Percentiles rank a stretch among this genome's conserved stretches.
Conservation (phyloP, 2,329 filamentous ascomycete genomes). For the Sphaerulina vaccinii region DNA sequence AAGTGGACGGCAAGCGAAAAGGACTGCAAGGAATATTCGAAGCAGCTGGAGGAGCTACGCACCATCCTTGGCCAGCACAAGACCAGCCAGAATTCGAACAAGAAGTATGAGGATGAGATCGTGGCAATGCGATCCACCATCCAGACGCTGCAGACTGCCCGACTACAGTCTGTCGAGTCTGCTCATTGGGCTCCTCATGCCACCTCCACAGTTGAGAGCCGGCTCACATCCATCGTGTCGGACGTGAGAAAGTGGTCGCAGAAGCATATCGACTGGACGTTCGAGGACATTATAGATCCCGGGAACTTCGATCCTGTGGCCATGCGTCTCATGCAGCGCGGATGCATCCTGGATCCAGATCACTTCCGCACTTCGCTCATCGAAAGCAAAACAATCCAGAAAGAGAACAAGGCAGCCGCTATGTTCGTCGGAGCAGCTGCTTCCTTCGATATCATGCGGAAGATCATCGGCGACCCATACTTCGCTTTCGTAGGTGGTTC, state of each 20-base stretch:
- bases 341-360: not conserved
- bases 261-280: not conserved
- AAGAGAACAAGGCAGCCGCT: constrained; percentile 9
- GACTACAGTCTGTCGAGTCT: constrained; percentile 11
- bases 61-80: not conserved
- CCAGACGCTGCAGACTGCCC: constrained; percentile 4
- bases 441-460: constrained; percentile 6
- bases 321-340: not conserved
- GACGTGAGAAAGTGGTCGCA: constrained; percentile 9
- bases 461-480: constrained; percentile 14
- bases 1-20: too few relatives aligned
- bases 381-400: constrained; percentile 5
- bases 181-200: constrained; percentile 8
- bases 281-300: constrained; percentile 1
- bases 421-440: constrained; percentile 11
- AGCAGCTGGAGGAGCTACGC: not conserved
- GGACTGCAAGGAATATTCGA: too few relatives aligned
- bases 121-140: not conserved
- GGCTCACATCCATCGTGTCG: not conserved
- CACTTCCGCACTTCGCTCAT: not conserved
- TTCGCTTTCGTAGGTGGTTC: constrained; percentile 12
- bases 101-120: not conserved
- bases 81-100: not conserved
- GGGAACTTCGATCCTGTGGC: not conserved
- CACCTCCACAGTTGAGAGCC: constrained; percentile 3